Conservation (phyloP, 192 early-diverging fungal genomes). For the Gonapodya prolifera region DNA sequence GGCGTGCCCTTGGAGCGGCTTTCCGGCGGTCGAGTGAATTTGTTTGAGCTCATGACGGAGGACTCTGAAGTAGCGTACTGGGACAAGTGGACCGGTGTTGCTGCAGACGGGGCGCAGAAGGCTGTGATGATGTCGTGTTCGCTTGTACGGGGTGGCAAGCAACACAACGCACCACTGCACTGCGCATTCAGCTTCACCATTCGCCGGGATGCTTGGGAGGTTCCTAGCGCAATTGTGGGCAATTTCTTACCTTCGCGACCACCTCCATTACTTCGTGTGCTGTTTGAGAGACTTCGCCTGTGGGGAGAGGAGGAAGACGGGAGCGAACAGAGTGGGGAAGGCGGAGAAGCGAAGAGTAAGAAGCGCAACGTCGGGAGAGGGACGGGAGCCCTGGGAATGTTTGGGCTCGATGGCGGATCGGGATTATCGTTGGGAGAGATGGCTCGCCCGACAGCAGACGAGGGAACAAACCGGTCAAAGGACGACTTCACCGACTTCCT, state of each 20-base stretch:
- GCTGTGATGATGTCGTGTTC: background rate
- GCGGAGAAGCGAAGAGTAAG: background rate
- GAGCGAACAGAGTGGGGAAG: background rate
- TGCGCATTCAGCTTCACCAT: slow-evolving; percentile 1
- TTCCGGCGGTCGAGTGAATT: background rate
- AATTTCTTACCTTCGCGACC: background rate
- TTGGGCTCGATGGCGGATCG: background rate
- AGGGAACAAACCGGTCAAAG: too few species aligned
- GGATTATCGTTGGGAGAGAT: background rate
- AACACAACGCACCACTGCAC: background rate
- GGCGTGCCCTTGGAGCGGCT: slow-evolving; percentile 72
- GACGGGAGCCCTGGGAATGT: background rate
- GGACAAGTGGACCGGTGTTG: background rate
- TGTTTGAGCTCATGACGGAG: background rate
- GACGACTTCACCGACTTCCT: background rate
- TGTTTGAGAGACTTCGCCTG: background rate
- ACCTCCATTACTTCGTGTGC: background rate
- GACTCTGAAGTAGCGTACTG: background rate
- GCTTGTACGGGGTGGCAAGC: background rate
- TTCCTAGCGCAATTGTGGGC: background rate
- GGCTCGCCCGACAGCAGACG: background rate
- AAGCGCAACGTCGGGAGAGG: background rate
- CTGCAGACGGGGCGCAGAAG: background rate
- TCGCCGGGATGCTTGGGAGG: background rate
- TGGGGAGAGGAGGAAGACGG: background rate